These are phyloP conservation scores for Zoysia matrella DNA, from an alignment of 202 grass and related monocot species.

Conservation along the genomic window DNA sequence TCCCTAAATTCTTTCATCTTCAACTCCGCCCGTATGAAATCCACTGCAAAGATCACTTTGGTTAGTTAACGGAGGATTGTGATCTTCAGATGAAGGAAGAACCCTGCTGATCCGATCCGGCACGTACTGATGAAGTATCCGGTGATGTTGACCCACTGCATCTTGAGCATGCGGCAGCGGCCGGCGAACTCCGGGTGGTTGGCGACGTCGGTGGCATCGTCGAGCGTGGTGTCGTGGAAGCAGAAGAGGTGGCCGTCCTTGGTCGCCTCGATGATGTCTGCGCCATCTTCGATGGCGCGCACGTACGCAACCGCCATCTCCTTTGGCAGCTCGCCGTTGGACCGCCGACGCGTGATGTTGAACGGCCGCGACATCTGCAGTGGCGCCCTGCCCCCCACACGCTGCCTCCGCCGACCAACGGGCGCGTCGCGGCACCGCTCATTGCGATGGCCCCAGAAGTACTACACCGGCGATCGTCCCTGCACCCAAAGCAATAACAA, in stretches of 20 bases:
- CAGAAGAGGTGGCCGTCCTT: too few species aligned
- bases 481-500: not conserved
- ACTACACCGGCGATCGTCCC: not conserved
- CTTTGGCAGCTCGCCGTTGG: slow-evolving; percentile 32
- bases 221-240: too few species aligned
- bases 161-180: slow-evolving; percentile 51
- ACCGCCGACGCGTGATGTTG: slow-evolving; percentile 53
- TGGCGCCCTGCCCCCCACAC: not conserved
- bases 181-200: slow-evolving; percentile 38
- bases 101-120: not conserved
- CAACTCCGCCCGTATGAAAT: slow-evolving; percentile 59
- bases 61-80: not conserved
- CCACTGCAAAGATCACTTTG: slow-evolving; percentile 8
- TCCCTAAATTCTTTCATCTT: too few species aligned
- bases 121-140: slow-evolving; percentile 50
- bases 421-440: slow-evolving; percentile 11
- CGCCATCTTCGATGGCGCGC: slow-evolving; percentile 38
- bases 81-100: not conserved
- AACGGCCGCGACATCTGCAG: slow-evolving; percentile 47
- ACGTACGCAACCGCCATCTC: slow-evolving; percentile 55
- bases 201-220: too few species aligned
- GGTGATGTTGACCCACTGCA: slow-evolving; percentile 58
- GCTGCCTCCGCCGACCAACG: not conserved
- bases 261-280: too few species aligned
- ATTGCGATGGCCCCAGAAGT: not conserved